A percentile compares a stretch with the other conserved stretches of the same genome.
Evolutionary conservation across 164 flowering plant species (phyloP).

Genomic region (Vitis cinerea): DNA sequence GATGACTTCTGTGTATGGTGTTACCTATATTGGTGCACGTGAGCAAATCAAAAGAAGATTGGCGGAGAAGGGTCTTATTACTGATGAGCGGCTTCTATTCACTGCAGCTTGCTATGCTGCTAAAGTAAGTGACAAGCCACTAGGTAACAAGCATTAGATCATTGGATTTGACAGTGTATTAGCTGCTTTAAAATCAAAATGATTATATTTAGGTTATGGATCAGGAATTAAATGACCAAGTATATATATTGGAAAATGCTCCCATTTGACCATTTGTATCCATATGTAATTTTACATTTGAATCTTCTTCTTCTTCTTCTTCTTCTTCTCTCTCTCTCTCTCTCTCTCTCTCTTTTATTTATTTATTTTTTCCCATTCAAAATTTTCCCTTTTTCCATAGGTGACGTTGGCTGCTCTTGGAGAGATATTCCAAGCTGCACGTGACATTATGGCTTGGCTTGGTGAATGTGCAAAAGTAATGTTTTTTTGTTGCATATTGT

Average conservation of each 20-base stretch:
- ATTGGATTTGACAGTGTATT: neutral
- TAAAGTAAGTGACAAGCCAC: slow-evolving; percentile 46
- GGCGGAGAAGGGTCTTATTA: slow-evolving; percentile 74
- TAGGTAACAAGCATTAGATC: neutral
- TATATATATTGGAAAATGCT: too few relatives aligned
- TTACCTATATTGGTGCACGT: slow-evolving; percentile 95
- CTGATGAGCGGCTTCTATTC: slow-evolving; percentile 75
- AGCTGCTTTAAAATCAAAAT: neutral
- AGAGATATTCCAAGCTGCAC: slow-evolving; percentile 88
- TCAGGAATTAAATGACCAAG: too few relatives aligned
- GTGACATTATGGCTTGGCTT: slow-evolving; percentile 90
- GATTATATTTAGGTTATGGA: too few relatives aligned
- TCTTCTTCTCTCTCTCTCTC: too few relatives aligned
- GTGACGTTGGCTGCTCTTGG: slow-evolving; percentile 89
- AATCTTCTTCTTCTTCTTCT: neutral
- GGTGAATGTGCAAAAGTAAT: slow-evolving; percentile 92
- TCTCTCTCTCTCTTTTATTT: neutral
- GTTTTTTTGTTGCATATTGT: neutral
- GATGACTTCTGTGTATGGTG: slow-evolving; percentile 99
- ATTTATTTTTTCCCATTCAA: neutral
- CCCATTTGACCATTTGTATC: too few relatives aligned
- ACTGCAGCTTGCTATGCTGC: slow-evolving; percentile 92
- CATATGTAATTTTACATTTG: neutral
- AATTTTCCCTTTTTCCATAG: slow-evolving; percentile 23
- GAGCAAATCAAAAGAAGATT: slow-evolving; percentile 92